A percentile compares a stretch with the other conserved stretches of the same genome.
phyloP scores from a whole-genome alignment of 306 rosid genomes.

The Pterocarpus macrocarpus region DNA sequence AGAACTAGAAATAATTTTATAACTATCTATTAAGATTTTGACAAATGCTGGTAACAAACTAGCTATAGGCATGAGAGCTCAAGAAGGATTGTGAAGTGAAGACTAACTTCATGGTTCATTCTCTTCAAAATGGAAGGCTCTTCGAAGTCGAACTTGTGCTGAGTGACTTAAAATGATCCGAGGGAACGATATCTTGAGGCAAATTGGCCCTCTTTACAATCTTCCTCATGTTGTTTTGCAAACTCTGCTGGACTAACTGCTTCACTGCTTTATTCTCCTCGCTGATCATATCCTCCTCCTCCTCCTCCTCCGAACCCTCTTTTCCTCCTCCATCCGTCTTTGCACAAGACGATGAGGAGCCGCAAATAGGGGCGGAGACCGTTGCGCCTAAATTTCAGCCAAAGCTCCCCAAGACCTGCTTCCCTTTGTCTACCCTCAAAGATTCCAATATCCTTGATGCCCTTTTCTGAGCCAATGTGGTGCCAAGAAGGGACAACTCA shows the following conservation, averaged over 20 bases:
- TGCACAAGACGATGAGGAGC: slow-evolving; percentile 67
- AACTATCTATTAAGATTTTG: slow-evolving; percentile 48
- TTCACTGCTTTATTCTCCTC: slow-evolving; percentile 95
- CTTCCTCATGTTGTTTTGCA: slow-evolving; percentile 93
- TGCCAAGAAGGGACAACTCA: slow-evolving; percentile 89
- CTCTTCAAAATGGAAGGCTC: slow-evolving; percentile 89
- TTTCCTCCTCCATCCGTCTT: slow-evolving; percentile 57
- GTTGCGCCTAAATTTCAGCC: slow-evolving; percentile 62
- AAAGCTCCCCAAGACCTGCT: slow-evolving; percentile 67
- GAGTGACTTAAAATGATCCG: slow-evolving; percentile 89
- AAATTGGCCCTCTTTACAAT: slow-evolving; percentile 92
- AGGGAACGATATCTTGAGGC: slow-evolving; percentile 90
- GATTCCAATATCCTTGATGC: slow-evolving; percentile 89
- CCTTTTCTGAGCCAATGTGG: slow-evolving; percentile 93
- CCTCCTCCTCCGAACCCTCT: slow-evolving; percentile 63
- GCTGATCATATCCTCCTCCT: slow-evolving; percentile 82
- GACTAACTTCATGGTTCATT: slow-evolving; percentile 56
- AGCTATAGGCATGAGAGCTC: slow-evolving; percentile 44
- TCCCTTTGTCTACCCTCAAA: slow-evolving; percentile 86
- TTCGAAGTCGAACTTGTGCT: slow-evolving; percentile 87
- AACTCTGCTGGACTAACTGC: slow-evolving; percentile 88
- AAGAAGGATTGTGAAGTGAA: slow-evolving; percentile 49
- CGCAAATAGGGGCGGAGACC: slow-evolving; percentile 84
- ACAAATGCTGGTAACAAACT: slow-evolving; percentile 47
- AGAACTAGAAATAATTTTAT: slow-evolving; percentile 28